These are phyloP conservation scores for Trifolium dubium DNA, from an alignment of 306 rosid species.

Conservation along the genomic window DNA sequence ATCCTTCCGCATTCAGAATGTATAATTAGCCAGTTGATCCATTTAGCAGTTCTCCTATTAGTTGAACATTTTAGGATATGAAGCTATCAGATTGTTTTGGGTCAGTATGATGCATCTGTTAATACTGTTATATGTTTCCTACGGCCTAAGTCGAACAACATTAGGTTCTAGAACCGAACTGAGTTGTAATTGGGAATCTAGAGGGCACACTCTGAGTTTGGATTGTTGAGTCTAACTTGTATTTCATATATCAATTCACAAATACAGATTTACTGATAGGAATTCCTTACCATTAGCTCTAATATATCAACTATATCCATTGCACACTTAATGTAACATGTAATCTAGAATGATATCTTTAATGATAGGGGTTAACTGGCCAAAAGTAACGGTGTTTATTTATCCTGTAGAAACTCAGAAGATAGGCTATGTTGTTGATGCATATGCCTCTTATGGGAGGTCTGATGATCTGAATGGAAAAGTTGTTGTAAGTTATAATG, in stretches of 20 bases:
- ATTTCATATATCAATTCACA: neutral
- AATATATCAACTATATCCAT: constrained; percentile 19
- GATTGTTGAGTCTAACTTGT: neutral
- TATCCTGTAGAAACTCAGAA: constrained; percentile 59
- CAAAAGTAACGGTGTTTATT: constrained; percentile 38
- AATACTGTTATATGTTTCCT: constrained; percentile 4
- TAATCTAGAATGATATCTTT: constrained; percentile 17
- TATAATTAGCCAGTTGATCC: constrained; percentile 10
- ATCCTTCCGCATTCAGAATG: neutral
- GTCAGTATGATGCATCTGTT: constrained; percentile 14
- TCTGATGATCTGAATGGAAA: constrained; percentile 71
- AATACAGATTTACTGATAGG: constrained; percentile 1
- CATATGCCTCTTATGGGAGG: constrained; percentile 64
- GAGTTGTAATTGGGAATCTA: constrained; percentile 1
- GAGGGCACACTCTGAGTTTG: neutral
- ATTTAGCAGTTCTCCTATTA: constrained; percentile 10
- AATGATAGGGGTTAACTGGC: constrained; percentile 9
- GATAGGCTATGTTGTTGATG: constrained; percentile 63
- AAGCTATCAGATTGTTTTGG: neutral
- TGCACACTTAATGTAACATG: constrained; percentile 2
- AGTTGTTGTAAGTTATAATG: constrained; percentile 58
- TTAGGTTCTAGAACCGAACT: neutral
- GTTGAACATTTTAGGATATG: constrained; percentile 12
- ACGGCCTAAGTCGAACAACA: neutral
- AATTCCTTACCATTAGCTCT: neutral